Percentiles rank a stretch among this genome's conserved stretches.
These are phyloP conservation scores for Candida multigemmis DNA, from an alignment of 805 yeast species.

Conservation along the genomic window DNA sequence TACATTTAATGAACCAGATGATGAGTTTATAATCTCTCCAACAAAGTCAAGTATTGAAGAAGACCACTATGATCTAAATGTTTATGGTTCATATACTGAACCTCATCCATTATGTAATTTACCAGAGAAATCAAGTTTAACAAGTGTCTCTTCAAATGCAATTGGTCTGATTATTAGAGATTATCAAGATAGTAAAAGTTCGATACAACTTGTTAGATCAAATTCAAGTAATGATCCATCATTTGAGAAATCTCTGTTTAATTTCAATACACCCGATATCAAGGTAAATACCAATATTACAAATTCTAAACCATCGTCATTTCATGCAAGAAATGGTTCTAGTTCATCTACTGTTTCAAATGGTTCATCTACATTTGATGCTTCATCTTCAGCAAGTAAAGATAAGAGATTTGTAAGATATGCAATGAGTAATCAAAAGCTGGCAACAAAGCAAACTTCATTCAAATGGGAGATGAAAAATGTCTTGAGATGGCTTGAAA, in stretches of 20 bases:
- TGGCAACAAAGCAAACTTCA: constrained; percentile 26
- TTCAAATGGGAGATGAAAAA: constrained; percentile 66
- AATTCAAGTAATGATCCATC: constrained; percentile 1
- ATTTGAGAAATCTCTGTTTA: no score
- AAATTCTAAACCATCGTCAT: constrained; percentile 2
- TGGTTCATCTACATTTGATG: constrained; percentile 19
- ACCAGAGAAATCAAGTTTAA: no score
- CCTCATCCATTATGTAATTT: no score
- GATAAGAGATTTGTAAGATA: constrained; percentile 33
- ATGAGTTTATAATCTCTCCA: no score
- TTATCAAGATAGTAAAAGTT: constrained; percentile 17
- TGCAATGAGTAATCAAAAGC: constrained; percentile 29
- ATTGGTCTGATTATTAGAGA: constrained; percentile 20
- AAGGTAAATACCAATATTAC: no score
- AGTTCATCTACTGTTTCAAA: constrained; percentile 25
- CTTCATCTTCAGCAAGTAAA: constrained; percentile 18
- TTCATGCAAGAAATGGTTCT: constrained; percentile 19
- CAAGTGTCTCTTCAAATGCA: constrained; percentile 12
- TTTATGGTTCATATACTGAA: no score
- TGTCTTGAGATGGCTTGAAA: constrained; percentile 59
- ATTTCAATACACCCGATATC: no score
- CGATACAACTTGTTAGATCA: constrained; percentile 6
- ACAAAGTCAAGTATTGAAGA: no score
- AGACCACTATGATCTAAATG: no score
- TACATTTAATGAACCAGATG: no score